Evolutionary conservation across 2,329 filamentous ascomycete genomes (phyloP).

Genomic region (Zasmidium cellare): DNA sequence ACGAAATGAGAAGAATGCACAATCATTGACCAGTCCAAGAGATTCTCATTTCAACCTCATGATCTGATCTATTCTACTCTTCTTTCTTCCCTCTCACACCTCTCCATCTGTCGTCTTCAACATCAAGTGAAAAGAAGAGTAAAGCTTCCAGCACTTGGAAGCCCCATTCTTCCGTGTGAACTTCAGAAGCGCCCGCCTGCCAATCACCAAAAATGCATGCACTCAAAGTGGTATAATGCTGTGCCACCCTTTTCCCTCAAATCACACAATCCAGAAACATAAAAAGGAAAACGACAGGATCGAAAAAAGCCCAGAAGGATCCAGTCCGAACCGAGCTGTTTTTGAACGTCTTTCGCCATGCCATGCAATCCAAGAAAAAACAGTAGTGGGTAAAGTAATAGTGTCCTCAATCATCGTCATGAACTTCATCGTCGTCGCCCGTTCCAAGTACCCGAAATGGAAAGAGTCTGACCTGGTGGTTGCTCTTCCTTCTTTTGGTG

Average conservation of each 20-base stretch:
- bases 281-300: not conserved
- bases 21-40: no score
- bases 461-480: not conserved
- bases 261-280: not conserved
- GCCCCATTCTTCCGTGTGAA: not conserved
- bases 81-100: not conserved
- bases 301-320: not conserved
- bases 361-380: not conserved
- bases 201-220: conserved; percentile 3
- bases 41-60: no score
- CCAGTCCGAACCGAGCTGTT: conserved; percentile 3
- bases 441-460: not conserved
- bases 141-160: conserved; percentile 6
- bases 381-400: not conserved
- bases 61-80: not conserved
- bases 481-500: not conserved
- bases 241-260: not conserved
- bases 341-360: not conserved
- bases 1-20: no score
- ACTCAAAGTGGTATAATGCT: conserved; percentile 10
- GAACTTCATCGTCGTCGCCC: not conserved
- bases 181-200: no score
- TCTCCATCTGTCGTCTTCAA: not conserved
- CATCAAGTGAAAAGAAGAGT: not conserved
- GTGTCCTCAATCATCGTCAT: not conserved